Evolutionary conservation across 352 stramenopile genomes (phyloP).

Genomic region (Phytophthora macrochlamydospora): DNA sequence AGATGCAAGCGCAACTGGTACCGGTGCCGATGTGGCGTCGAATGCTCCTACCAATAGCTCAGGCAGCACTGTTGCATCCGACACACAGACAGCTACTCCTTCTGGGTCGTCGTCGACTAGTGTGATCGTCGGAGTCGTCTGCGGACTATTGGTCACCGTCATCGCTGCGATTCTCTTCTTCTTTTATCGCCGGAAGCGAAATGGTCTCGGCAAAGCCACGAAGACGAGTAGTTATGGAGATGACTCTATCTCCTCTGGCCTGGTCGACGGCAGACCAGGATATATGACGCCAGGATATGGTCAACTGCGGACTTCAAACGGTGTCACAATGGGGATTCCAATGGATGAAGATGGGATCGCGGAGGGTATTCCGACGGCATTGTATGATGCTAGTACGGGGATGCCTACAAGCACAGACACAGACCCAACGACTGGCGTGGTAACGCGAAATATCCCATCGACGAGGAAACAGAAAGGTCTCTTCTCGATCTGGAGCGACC

Average conservation of each 20-base stretch:
- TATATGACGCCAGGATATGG: constrained; percentile 6
- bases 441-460: constrained; percentile 4
- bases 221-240: constrained; percentile 17
- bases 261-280: background rate
- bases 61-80: constrained; percentile 5
- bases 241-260: constrained; percentile 9
- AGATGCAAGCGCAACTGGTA: constrained; percentile 1
- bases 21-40: background rate
- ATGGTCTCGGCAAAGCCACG: constrained; percentile 9
- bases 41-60: constrained; percentile 6
- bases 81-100: background rate
- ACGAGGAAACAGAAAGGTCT: constrained; percentile 13
- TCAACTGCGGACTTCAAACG: constrained; percentile 16
- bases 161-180: constrained; percentile 15
- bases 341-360: constrained; percentile 24
- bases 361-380: constrained; percentile 19
- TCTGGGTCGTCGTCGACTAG: constrained; percentile 21
- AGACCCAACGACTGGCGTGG: constrained; percentile 5
- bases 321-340: constrained; percentile 24
- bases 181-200: constrained; percentile 19
- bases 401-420: constrained; percentile 5
- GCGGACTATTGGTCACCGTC: constrained; percentile 21
- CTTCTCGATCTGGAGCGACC: constrained; percentile 37
- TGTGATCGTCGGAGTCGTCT: constrained; percentile 25
- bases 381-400: constrained; percentile 8